Evolutionary conservation across 2,329 filamentous ascomycete species (phyloP).

Genomic region (Diatrype stigma): DNA sequence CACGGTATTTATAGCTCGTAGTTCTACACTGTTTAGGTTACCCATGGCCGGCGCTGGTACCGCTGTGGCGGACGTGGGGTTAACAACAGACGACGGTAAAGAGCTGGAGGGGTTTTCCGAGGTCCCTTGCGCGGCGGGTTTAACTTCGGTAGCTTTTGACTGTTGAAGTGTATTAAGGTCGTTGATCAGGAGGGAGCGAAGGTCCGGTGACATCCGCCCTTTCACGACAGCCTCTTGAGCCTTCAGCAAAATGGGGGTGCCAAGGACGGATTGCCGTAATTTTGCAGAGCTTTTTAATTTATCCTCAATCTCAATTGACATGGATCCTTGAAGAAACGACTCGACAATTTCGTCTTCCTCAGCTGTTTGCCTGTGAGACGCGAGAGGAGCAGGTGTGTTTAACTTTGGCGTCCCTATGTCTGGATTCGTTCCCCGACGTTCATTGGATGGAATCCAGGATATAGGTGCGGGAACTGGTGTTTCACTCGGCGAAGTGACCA

Average conservation of each 20-base stretch:
- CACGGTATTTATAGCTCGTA: background rate
- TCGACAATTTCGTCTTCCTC: background rate
- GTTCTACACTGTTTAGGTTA: background rate
- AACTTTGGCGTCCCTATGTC: background rate
- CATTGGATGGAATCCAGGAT: no score
- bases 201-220: conserved; percentile 1
- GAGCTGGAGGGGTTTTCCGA: no score
- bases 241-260: background rate
- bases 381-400: background rate
- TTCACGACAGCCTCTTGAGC: background rate
- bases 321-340: background rate
- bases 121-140: background rate
- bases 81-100: background rate
- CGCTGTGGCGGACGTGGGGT: background rate
- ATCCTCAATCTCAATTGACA: background rate
- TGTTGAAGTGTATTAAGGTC: background rate
- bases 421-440: background rate
- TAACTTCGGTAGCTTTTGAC: background rate
- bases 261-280: background rate
- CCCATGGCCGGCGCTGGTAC: background rate
- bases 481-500: no score
- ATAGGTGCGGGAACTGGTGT: no score
- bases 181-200: background rate
- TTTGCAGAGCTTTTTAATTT: conserved; percentile 1
- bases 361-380: background rate